These are phyloP conservation scores for Allium fistulosum DNA, from an alignment of 106 monocot species.

Conservation along the genomic window DNA sequence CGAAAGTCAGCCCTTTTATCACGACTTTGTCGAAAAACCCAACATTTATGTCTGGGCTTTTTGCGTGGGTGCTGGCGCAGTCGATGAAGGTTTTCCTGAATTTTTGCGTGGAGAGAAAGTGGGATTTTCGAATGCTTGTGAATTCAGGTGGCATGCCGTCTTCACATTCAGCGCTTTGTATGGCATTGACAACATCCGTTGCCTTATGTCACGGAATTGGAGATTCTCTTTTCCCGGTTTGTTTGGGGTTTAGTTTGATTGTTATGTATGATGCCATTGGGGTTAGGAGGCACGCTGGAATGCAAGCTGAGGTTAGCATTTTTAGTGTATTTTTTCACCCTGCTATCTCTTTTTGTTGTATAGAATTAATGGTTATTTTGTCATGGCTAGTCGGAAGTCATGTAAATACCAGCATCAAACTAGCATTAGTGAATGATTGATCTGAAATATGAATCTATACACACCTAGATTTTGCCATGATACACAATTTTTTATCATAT, in stretches of 20 bases:
- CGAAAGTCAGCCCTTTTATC: slow-evolving; percentile 52
- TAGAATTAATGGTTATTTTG: too few species aligned
- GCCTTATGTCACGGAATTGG: slow-evolving; percentile 70
- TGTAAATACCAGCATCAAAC: too few species aligned
- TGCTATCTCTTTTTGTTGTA: too few species aligned
- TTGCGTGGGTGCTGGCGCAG: slow-evolving; percentile 80
- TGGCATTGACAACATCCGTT: slow-evolving; percentile 65
- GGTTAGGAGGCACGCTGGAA: slow-evolving; percentile 78
- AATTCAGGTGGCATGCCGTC: slow-evolving; percentile 88
- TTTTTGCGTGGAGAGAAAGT: slow-evolving; percentile 75
- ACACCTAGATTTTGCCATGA: too few species aligned
- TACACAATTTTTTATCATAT: too few species aligned
- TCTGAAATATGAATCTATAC: too few species aligned
- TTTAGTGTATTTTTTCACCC: neutral
- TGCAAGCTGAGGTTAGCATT: slow-evolving; percentile 77
- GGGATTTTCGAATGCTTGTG: slow-evolving; percentile 66
- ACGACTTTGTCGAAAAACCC: slow-evolving; percentile 54
- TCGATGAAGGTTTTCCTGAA: slow-evolving; percentile 59
- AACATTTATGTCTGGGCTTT: slow-evolving; percentile 79
- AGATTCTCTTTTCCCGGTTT: slow-evolving; percentile 78
- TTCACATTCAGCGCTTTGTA: slow-evolving; percentile 85
- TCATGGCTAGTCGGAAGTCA: too few species aligned
- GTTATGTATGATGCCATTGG: slow-evolving; percentile 98
- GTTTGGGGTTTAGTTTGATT: slow-evolving; percentile 81
- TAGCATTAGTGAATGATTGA: too few species aligned